Conservation (phyloP, 1,284 basidiomycete genomes). For the Pseudozyma tsukubaensis region DNA sequence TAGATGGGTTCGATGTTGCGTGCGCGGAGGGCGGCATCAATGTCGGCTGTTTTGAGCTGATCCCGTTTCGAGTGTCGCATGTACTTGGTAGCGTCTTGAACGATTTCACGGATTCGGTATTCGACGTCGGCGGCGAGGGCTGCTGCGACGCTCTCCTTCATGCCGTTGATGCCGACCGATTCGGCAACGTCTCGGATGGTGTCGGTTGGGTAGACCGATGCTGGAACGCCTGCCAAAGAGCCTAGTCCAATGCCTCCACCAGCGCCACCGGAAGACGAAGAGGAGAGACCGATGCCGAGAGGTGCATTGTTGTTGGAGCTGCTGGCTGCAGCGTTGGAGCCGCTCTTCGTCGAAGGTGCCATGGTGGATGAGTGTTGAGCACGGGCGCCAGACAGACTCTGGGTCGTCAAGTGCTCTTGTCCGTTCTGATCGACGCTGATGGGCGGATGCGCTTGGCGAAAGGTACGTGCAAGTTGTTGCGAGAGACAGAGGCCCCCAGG, state of each 20-base stretch:
- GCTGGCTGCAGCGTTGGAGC: constrained; percentile 27
- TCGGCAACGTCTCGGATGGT: constrained; percentile 81
- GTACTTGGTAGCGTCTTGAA: constrained; percentile 95
- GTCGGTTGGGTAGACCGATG: constrained; percentile 65
- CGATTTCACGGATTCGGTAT: constrained; percentile 91
- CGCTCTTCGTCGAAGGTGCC: constrained; percentile 37
- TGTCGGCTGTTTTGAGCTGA: constrained; percentile 86
- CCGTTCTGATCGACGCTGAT: no score
- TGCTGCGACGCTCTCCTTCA: constrained; percentile 84
- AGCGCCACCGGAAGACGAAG: constrained; percentile 25
- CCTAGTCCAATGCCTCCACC: constrained; percentile 41
- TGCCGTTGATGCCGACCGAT: constrained; percentile 80
- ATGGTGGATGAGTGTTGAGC: constrained; percentile 13
- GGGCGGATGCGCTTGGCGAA: no score
- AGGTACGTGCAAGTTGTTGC: no score
- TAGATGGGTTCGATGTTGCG: constrained; percentile 83
- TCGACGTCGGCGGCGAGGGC: constrained; percentile 95
- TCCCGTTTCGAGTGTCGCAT: constrained; percentile 93
- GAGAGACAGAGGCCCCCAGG: no score
- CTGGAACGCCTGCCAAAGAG: constrained; percentile 36
- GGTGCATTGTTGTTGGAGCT: constrained; percentile 31
- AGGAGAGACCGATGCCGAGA: constrained; percentile 40
- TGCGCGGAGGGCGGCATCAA: constrained; percentile 91
- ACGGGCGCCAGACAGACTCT: not conserved
- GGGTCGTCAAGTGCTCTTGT: not conserved